These are phyloP conservation scores for Blastobotrys illinoisensis DNA, from an alignment of 1,139 yeast species.

Conservation along the genomic window DNA sequence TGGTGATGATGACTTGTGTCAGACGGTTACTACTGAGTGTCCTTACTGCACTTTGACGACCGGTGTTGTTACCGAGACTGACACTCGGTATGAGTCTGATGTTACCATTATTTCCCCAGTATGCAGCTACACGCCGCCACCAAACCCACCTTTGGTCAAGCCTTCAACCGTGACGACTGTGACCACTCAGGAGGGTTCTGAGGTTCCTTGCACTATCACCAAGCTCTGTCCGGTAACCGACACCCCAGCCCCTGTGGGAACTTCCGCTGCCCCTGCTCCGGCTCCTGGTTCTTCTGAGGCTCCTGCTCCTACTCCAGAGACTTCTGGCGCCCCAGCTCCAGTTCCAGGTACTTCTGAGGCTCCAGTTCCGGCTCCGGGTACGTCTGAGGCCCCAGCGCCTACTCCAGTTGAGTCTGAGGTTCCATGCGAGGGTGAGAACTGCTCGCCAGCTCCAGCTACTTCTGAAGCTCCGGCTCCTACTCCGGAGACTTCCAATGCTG, in stretches of 20 bases:
- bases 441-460: too few relatives aligned
- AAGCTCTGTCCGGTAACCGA: background rate
- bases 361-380: background rate
- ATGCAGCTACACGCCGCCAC: conserved; percentile 11
- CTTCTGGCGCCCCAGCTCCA: background rate
- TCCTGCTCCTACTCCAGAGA: conserved; percentile 1
- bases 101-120: conserved; percentile 12
- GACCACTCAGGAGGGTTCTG: background rate
- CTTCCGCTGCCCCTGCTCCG: conserved; percentile 3
- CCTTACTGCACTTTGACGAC: conserved; percentile 19
- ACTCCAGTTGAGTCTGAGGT: too few relatives aligned
- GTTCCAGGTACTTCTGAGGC: background rate
- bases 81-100: conserved; percentile 3
- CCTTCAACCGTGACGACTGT: conserved; percentile 4
- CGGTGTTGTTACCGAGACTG: conserved; percentile 13
- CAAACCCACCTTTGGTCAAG: conserved; percentile 8
- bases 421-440: too few relatives aligned
- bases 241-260: background rate
- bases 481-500: too few relatives aligned
- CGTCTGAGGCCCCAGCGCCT: background rate
- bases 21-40: conserved; percentile 15
- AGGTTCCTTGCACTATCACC: conserved; percentile 2
- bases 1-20: conserved; percentile 6
- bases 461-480: too few relatives aligned
- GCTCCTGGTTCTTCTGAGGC: conserved; percentile 3